A percentile compares a stretch with the other conserved stretches of the same genome.
phyloP scores from a whole-genome alignment of 1,284 basidiomycete genomes.

The Sphagnurus paluster region DNA sequence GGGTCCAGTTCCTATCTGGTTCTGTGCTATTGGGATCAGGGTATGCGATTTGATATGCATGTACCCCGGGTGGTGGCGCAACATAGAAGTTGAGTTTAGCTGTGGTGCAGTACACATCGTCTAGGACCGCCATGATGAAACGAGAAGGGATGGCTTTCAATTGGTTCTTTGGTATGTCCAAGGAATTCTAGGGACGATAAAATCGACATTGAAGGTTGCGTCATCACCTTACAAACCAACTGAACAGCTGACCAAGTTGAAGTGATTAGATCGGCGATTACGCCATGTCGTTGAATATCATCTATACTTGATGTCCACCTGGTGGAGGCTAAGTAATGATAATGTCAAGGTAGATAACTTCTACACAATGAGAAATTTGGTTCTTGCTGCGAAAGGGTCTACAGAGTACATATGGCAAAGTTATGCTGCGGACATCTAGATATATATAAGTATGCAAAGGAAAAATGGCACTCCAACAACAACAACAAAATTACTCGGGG shows the following conservation, averaged over 20 bases:
- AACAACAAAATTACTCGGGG: slow-evolving; percentile 21
- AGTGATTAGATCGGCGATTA: no score
- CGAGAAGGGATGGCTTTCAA: no score
- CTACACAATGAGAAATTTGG: no score
- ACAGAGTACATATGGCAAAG: slow-evolving; percentile 15
- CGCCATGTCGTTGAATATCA: no score
- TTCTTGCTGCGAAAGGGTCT: slow-evolving; percentile 2
- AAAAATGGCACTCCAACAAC: slow-evolving; percentile 8
- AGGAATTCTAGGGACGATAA: no score
- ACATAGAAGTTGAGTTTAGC: slow-evolving; percentile 25
- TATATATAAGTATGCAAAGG: slow-evolving; percentile 17
- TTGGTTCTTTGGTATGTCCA: no score
- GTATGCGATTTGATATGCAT: slow-evolving; percentile 29
- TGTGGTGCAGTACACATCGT: slow-evolving; percentile 15
- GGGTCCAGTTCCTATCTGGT: slow-evolving; percentile 24
- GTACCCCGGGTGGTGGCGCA: slow-evolving; percentile 28
- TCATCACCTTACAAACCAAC: no score
- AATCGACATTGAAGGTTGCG: no score
- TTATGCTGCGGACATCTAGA: slow-evolving; percentile 18
- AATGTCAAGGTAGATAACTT: no score
- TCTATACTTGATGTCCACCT: no score
- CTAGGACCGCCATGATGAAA: background rate
- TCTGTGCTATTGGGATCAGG: slow-evolving; percentile 27
- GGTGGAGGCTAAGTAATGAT: no score
- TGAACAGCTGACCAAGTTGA: no score